Percentiles rank a stretch among this genome's conserved stretches.
Conservation (phyloP, 768 basidiomycete species). For the Thelephora aurantiotincta region DNA sequence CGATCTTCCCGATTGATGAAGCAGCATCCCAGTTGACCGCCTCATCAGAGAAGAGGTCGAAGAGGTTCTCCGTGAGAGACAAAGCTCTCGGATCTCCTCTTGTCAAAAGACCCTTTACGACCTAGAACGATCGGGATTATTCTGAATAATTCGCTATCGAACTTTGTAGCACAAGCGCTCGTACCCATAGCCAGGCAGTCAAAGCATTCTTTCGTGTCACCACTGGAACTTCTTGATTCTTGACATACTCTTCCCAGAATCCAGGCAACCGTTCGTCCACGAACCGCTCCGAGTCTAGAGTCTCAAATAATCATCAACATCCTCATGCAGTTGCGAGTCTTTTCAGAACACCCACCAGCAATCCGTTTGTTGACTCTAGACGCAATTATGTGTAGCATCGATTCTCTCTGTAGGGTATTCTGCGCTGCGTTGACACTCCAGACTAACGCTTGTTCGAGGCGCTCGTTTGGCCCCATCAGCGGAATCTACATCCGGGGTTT, state of each 20-base stretch:
- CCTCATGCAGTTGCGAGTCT: neutral
- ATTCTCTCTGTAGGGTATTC: constrained; percentile 36
- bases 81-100: constrained; percentile 50
- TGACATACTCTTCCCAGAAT: constrained; percentile 38
- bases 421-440: constrained; percentile 44
- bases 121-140: constrained; percentile 26
- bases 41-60: constrained; percentile 57
- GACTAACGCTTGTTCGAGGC: constrained; percentile 37
- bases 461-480: constrained; percentile 28
- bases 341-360: constrained; percentile 35
- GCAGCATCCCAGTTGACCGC: constrained; percentile 62
- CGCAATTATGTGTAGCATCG: constrained; percentile 42
- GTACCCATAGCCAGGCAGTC: constrained; percentile 56
- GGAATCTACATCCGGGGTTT: constrained; percentile 25
- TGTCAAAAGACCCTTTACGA: constrained; percentile 67
- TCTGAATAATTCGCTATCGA: neutral
- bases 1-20: constrained; percentile 54
- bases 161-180: constrained; percentile 5
- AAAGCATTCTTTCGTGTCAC: constrained; percentile 39
- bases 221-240: constrained; percentile 14
- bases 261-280: constrained; percentile 23
- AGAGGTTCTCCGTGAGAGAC: constrained; percentile 45
- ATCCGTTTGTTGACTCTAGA: constrained; percentile 70
- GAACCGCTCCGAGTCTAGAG: constrained; percentile 33
- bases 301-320: constrained; percentile 1